Percentiles rank a stretch among this genome's conserved stretches.
These are phyloP conservation scores for Hericium erinaceus DNA, from an alignment of 768 basidiomycete species.

Conservation along the genomic window DNA sequence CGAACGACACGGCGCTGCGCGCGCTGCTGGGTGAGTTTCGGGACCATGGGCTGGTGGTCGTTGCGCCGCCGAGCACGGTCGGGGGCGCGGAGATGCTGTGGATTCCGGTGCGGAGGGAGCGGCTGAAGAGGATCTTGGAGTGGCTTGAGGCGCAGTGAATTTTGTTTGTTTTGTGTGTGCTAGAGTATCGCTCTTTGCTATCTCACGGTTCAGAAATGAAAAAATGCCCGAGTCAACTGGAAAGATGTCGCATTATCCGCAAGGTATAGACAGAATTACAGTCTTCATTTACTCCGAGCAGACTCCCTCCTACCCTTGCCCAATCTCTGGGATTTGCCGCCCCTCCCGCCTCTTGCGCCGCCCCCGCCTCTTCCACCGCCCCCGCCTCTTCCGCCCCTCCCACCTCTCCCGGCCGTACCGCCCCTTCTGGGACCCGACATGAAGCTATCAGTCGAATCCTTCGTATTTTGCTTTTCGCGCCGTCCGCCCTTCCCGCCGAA, in stretches of 20 bases:
- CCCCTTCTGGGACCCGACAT: constrained; percentile 24
- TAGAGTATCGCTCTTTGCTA: too few relatives aligned
- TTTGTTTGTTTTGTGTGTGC: neutral
- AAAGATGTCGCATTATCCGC: too few relatives aligned
- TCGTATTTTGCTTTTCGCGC: constrained; percentile 75
- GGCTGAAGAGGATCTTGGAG: constrained; percentile 37
- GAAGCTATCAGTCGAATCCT: constrained; percentile 72
- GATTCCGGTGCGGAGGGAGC: constrained; percentile 81
- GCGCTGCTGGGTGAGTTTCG: constrained; percentile 82
- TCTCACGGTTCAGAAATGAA: too few relatives aligned
- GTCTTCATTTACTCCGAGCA: constrained; percentile 18
- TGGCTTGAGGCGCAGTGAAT: constrained; percentile 4
- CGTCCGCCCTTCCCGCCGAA: constrained; percentile 56
- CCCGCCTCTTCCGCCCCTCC: constrained; percentile 24
- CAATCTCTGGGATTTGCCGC: constrained; percentile 32
- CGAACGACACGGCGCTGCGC: constrained; percentile 76
- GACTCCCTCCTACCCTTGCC: constrained; percentile 51
- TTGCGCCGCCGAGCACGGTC: constrained; percentile 19
- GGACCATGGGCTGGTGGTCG: constrained; percentile 81
- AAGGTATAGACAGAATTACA: too few relatives aligned
- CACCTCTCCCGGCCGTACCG: constrained; percentile 19
- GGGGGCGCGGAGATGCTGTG: constrained; percentile 57
- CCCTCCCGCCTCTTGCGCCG: constrained; percentile 22
- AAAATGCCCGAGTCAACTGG: too few relatives aligned
- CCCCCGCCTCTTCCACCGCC: constrained; percentile 22